Evolutionary conservation across 345 rosid genomes (phyloP).

Genomic region (Eucalyptus tenuipes): DNA sequence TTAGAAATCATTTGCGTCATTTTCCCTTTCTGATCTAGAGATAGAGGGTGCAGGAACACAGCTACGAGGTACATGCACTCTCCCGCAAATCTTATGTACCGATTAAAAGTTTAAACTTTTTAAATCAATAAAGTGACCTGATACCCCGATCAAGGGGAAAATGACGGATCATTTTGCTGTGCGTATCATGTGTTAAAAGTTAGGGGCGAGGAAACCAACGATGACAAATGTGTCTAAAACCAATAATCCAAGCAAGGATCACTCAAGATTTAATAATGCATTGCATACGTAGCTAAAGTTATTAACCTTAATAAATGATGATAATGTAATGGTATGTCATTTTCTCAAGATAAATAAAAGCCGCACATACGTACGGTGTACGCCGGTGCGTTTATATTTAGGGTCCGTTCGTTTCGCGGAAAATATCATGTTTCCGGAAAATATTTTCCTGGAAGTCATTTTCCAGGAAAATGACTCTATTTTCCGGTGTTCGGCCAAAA

Average conservation of each 20-base stretch:
- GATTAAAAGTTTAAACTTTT: not conserved
- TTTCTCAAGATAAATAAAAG: not conserved
- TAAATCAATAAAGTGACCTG: no score
- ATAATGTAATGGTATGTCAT: not conserved
- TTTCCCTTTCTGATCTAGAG: not conserved
- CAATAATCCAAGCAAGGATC: not conserved
- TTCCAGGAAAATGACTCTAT: no score
- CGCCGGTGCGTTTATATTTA: not conserved
- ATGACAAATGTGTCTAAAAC: not conserved
- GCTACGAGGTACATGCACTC: not conserved
- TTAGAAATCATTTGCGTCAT: not conserved
- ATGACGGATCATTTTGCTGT: not conserved
- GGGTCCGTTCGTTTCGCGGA: no score
- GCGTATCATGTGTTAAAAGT: not conserved
- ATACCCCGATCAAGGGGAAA: not conserved
- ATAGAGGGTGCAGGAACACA: not conserved
- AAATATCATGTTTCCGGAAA: no score
- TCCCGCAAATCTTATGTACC: not conserved
- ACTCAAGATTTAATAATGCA: not conserved
- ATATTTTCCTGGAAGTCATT: no score
- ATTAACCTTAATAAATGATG: not conserved
- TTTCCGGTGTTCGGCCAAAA: no score
- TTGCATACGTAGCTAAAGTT: not conserved
- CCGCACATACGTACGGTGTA: not conserved
- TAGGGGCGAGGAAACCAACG: not conserved